These are phyloP conservation scores for Tulasnella sp. DNA, from an alignment of 768 basidiomycete genomes.

Conservation along the genomic window DNA sequence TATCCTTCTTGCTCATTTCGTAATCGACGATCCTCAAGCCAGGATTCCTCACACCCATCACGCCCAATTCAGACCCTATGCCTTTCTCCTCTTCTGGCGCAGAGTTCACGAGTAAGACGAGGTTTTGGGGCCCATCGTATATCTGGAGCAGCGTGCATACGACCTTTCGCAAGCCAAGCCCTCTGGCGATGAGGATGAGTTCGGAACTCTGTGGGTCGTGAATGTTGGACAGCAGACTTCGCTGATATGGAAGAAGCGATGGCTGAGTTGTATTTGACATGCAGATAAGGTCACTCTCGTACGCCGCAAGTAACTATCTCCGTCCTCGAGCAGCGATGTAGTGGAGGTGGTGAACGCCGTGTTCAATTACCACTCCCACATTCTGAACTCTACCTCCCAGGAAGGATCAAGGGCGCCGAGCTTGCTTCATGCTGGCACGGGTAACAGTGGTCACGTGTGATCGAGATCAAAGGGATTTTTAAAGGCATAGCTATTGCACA, in stretches of 20 bases:
- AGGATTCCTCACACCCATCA: constrained; percentile 82
- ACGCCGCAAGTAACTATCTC: background rate
- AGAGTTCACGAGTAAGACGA: constrained; percentile 77
- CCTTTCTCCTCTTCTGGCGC: constrained; percentile 76
- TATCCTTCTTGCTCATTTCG: constrained; percentile 69
- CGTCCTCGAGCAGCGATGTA: background rate
- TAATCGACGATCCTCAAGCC: constrained; percentile 73
- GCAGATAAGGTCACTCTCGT: constrained; percentile 4
- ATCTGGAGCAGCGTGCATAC: constrained; percentile 84
- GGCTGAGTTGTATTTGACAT: too few species aligned
- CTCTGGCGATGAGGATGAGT: constrained; percentile 67
- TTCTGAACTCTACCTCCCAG: background rate
- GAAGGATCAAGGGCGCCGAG: background rate
- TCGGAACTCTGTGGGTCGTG: constrained; percentile 31
- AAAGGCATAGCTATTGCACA: too few species aligned
- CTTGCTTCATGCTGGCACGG: background rate
- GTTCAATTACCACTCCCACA: background rate
- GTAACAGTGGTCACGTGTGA: too few species aligned
- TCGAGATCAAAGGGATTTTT: too few species aligned
- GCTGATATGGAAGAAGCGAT: constrained; percentile 26
- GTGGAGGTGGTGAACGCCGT: background rate
- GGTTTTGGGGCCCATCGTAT: constrained; percentile 74
- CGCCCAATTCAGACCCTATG: constrained; percentile 84
- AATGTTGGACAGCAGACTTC: constrained; percentile 28
- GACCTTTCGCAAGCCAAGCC: constrained; percentile 75